A percentile compares a stretch with the other conserved stretches of the same genome.
phyloP scores from a whole-genome alignment of 441 rosid species.

The Flueggea neowawraea region DNA sequence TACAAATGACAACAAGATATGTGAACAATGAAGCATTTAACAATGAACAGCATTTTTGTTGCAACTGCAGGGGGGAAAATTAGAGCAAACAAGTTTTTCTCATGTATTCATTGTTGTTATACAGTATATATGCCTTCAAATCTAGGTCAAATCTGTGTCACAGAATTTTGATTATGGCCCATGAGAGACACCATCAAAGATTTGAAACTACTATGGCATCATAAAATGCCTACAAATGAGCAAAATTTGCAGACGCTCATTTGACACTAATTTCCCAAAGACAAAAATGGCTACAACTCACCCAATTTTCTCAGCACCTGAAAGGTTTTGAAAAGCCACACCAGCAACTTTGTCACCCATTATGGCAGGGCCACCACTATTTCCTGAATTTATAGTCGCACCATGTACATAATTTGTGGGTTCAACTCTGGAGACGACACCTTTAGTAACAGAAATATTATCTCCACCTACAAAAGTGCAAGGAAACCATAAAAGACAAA shows the following conservation, averaged over 20 bases:
- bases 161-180: no score
- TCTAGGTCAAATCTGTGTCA: no score
- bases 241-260: neutral
- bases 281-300: conserved; percentile 25
- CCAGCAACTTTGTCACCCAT: conserved; percentile 87
- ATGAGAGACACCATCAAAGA: no score
- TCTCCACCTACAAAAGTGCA: conserved; percentile 61
- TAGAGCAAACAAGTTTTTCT: no score
- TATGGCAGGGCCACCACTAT: conserved; percentile 88
- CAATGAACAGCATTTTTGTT: no score
- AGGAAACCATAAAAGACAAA: conserved; percentile 3
- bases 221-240: neutral
- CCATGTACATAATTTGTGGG: conserved; percentile 86
- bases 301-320: conserved; percentile 93
- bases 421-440: conserved; percentile 85
- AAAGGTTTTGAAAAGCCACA: conserved; percentile 88
- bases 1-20: neutral
- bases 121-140: no score
- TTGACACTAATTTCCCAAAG: neutral
- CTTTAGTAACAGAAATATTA: conserved; percentile 81
- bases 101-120: no score
- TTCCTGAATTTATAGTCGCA: conserved; percentile 83
- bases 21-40: neutral
- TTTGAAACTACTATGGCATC: neutral
- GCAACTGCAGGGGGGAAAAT: no score